phyloP scores from a whole-genome alignment of 805 yeast genomes.

The Nakazawaea ambrosiae region DNA sequence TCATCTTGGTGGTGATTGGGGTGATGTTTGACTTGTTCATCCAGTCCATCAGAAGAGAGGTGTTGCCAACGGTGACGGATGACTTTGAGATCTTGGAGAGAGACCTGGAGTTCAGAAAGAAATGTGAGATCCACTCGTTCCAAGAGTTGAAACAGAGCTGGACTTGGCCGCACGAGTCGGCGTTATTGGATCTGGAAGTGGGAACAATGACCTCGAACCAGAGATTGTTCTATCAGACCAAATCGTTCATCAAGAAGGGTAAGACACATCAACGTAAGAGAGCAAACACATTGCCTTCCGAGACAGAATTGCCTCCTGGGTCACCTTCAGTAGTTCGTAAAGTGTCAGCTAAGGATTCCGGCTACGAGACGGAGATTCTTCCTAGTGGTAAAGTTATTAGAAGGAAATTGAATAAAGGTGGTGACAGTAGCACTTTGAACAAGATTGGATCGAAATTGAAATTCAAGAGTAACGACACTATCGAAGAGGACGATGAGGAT shows the following conservation, averaged over 20 bases:
- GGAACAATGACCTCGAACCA: conserved; percentile 15
- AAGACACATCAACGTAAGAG: conserved; percentile 38
- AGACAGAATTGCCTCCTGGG: conserved; percentile 46
- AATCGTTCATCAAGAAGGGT: conserved; percentile 27
- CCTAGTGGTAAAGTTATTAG: conserved; percentile 70
- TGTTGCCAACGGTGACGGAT: conserved; percentile 71
- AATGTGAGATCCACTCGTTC: conserved; percentile 67
- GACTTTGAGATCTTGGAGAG: conserved; percentile 72
- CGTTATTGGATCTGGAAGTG: conserved; percentile 18
- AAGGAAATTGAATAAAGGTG: conserved; percentile 19
- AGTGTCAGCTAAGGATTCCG: conserved; percentile 24
- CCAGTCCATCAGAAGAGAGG: conserved; percentile 46
- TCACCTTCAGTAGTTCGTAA: conserved; percentile 27
- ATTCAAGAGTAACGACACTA: conserved; percentile 22
- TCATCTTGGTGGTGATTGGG: conserved; percentile 52
- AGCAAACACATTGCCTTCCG: conserved; percentile 38
- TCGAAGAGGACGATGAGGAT: conserved; percentile 46
- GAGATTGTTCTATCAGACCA: conserved; percentile 17
- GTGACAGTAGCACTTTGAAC: conserved; percentile 14
- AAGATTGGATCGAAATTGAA: conserved; percentile 32
- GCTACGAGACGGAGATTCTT: conserved; percentile 47
- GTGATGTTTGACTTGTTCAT: conserved; percentile 58
- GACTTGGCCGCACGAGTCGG: conserved; percentile 45
- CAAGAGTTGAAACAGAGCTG: conserved; percentile 73
- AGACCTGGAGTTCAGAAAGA: conserved; percentile 54